Evolutionary conservation across 352 stramenopile genomes (phyloP), one percentile per base, ranked within the genome.

Genomic region (Elongisporangium anandrum): DNA sequence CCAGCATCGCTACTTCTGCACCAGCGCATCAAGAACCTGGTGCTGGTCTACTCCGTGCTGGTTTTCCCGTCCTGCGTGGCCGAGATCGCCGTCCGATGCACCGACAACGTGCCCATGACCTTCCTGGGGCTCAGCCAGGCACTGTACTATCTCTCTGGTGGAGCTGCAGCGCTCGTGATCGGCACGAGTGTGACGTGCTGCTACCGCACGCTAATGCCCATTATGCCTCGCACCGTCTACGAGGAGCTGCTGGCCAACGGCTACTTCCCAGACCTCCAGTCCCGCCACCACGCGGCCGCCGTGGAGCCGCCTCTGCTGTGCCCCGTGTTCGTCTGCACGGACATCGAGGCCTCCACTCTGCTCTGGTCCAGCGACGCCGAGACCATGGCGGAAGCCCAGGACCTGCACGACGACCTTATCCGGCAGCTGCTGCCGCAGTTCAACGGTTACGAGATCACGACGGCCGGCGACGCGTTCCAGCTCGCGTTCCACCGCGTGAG

Each of bases 391-490:
- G 70, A 86, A 24, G 85, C 85, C 1, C 80, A 90, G 52, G 81
- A 73, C 29, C 69, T 90, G 12, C 85, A 94, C 59, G 85, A 94
- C 54, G 77, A 88, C 52, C 66, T 87, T 26, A 54, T 94, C 23
- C 81, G 85, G 3, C 56, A 71, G 21, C 64, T 87, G 50, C 58
- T 94, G 26, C 59, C 72, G 17, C 64, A 57, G 6, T 90, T 75
- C 57, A 70, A 78, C 34, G 83, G 82, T 47, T 94, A 94, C 66
- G 85, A 94, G 62, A 92, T 94, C 62, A 90, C 82, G 10, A 94
- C 82, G 3, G 67, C 61, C 12, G 85, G 85, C 16, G 85, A 94
- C 58, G 78, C 85, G 16, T 94, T 94, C 60, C 79, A 94, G 61
- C 64, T 94, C 19, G 82, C 79, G 23, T 94, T 94, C 66, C 78